Conservation (phyloP, 2,329 filamentous ascomycete genomes). For the Fusarium annulatum region DNA sequence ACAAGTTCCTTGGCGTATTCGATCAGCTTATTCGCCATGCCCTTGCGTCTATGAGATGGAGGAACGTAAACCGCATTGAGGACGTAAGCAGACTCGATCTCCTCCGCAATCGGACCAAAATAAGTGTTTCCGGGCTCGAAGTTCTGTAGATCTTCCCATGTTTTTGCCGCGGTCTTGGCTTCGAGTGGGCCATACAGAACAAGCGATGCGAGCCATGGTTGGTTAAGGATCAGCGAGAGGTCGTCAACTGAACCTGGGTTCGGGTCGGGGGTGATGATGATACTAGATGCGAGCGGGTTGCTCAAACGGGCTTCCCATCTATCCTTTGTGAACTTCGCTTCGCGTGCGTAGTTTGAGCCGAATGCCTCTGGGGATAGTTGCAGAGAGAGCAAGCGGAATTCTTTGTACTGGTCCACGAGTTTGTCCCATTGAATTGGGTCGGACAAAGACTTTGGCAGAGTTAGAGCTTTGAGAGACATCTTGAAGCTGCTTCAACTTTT, state of each 20-base stretch:
- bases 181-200: slow-evolving; percentile 17
- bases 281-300: slow-evolving; percentile 8
- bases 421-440: background rate
- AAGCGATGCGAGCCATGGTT: slow-evolving; percentile 27
- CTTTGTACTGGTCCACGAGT: slow-evolving; percentile 7
- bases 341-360: slow-evolving; percentile 15
- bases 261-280: background rate
- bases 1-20: slow-evolving; percentile 8
- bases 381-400: slow-evolving; percentile 20
- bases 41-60: slow-evolving; percentile 13
- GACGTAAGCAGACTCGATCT: slow-evolving; percentile 1
- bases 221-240: background rate
- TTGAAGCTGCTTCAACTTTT: background rate
- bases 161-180: background rate
- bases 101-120: background rate
- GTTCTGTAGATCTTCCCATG: background rate
- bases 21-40: slow-evolving; percentile 11
- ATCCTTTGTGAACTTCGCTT: background rate
- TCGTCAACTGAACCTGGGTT: background rate
- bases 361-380: slow-evolving; percentile 25
- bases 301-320: slow-evolving; percentile 13
- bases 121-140: background rate
- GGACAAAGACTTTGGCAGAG: background rate
- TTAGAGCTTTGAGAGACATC: background rate
- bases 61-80: slow-evolving; percentile 32